These are phyloP conservation scores for Stenocarpella maydis DNA, from an alignment of 2,329 filamentous ascomycete genomes.

Conservation along the genomic window DNA sequence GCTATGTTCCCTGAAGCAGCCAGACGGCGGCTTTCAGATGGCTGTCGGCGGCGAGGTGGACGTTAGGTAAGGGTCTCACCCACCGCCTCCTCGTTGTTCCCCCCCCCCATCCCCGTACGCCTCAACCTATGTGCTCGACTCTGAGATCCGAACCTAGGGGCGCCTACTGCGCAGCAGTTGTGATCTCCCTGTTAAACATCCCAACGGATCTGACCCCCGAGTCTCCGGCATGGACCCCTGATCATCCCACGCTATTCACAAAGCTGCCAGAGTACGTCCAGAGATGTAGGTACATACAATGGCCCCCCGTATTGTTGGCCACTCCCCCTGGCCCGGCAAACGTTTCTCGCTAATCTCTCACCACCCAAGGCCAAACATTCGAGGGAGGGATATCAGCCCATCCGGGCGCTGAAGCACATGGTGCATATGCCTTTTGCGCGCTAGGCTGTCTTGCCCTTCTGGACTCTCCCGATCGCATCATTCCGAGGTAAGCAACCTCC, in stretches of 20 bases:
- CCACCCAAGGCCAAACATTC: constrained; percentile 80
- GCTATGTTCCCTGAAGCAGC: constrained; percentile 85
- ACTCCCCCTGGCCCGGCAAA: constrained; percentile 27
- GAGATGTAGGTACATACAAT: constrained; percentile 67
- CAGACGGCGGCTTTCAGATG: constrained; percentile 89
- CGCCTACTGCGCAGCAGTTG: constrained; percentile 88
- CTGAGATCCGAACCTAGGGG: constrained; percentile 62
- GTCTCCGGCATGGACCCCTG: constrained; percentile 69
- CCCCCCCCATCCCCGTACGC: neutral
- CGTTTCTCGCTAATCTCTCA: constrained; percentile 37
- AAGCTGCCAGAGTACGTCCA: constrained; percentile 82
- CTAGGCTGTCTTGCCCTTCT: constrained; percentile 88
- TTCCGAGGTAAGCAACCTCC: constrained; percentile 68
- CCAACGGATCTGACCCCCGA: constrained; percentile 80
- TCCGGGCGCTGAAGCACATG: constrained; percentile 90
- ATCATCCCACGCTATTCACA: constrained; percentile 71
- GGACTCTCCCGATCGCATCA: constrained; percentile 77
- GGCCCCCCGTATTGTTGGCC: constrained; percentile 7
- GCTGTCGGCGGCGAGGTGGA: constrained; percentile 89
- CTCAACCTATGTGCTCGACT: neutral
- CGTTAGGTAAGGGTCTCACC: constrained; percentile 66
- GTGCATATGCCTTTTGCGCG: constrained; percentile 95
- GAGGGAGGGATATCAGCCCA: constrained; percentile 92
- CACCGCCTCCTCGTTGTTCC: neutral
- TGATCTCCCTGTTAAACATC: constrained; percentile 83